Conservation (phyloP, 2,329 filamentous ascomycete species). For the Epichloe brachyelytri region DNA sequence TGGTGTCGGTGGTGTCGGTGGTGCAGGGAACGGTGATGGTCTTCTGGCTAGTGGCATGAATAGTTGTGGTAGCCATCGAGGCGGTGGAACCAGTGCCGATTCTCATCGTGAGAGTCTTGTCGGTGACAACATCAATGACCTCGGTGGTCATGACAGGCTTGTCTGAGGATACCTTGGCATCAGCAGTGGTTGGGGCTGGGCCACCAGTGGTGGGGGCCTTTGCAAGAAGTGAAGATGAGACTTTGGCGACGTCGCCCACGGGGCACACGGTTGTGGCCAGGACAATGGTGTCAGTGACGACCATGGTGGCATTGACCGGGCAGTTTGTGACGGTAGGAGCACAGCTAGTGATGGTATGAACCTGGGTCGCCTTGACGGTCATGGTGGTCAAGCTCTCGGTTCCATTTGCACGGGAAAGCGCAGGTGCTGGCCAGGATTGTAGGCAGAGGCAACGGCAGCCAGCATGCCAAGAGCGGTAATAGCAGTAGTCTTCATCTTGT, state of each 20-base stretch:
- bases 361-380: slow-evolving; percentile 40
- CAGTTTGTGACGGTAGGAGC: slow-evolving; percentile 46
- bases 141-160: slow-evolving; percentile 11
- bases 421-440: slow-evolving; percentile 20
- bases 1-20: slow-evolving; percentile 6
- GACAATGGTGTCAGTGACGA: slow-evolving; percentile 26
- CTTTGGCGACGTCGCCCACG: slow-evolving; percentile 26
- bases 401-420: slow-evolving; percentile 18
- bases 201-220: slow-evolving; percentile 16
- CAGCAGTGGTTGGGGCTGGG: slow-evolving; percentile 6
- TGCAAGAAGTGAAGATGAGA: slow-evolving; percentile 27
- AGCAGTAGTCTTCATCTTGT: slow-evolving; percentile 36
- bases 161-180: slow-evolving; percentile 10
- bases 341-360: slow-evolving; percentile 46
- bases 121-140: slow-evolving; percentile 17
- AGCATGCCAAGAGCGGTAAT: slow-evolving; percentile 29
- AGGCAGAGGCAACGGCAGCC: slow-evolving; percentile 31
- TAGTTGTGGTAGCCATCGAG: slow-evolving; percentile 27
- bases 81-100: slow-evolving; percentile 18
- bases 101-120: slow-evolving; percentile 23
- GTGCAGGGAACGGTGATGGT: slow-evolving; percentile 21
- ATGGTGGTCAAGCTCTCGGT: slow-evolving; percentile 23
- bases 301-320: slow-evolving; percentile 20
- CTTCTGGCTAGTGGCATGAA: slow-evolving; percentile 29
- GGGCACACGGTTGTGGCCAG: slow-evolving; percentile 33